Evolutionary conservation across 2,329 filamentous ascomycete species (phyloP), one percentile per base, ranked within the genome.

Genomic region (Torrubiellomyces zombiae): DNA sequence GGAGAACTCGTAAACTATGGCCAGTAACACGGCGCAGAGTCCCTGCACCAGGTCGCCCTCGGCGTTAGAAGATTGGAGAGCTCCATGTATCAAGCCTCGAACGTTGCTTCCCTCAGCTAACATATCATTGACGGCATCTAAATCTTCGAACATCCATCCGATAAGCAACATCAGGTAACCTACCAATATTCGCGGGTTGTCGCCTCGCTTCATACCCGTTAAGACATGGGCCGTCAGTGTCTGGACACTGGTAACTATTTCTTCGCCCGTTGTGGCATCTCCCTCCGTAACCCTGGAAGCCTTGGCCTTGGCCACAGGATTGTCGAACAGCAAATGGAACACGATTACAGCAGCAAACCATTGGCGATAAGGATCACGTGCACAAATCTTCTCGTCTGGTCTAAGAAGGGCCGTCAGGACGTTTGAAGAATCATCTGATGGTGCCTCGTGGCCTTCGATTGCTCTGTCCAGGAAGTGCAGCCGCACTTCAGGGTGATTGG

Each of bases 1-100:
- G 7, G 86, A 95, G 43, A 95, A 98, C 42, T 98, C 89, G 45
- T 95, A 98, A 4, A 89, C 65, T 12, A 91, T 75, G 7, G 86
- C 89, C 2, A 95, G 61, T 1, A 98, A 56, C 44, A 83, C 72
- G 10, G 83, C 77, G 44, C 78, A 82, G 9, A 98, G 61, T 2
- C 89, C 89, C 35, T 81, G 77, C 9, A 86, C 62, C 16, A 92
- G 56, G 12, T 67, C 58, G 30, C 72, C 73, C 9, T 69, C 69
- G 15, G 63, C 51, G 36, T 63, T 54, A 13, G 36, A 32, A 31
- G 74, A 67, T 34, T 74, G 74, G 12, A 62, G 43, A 20, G 80
- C 71, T 15, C 73, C 68, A 38, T 89, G 78, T 9, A 89, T 70
- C 16, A 94, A 58, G 21, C 74, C 78, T 42, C 94, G 78, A n/a